These are phyloP conservation scores for Boletus sp. DNA, from an alignment of 1,284 basidiomycete species.

Conservation along the genomic window DNA sequence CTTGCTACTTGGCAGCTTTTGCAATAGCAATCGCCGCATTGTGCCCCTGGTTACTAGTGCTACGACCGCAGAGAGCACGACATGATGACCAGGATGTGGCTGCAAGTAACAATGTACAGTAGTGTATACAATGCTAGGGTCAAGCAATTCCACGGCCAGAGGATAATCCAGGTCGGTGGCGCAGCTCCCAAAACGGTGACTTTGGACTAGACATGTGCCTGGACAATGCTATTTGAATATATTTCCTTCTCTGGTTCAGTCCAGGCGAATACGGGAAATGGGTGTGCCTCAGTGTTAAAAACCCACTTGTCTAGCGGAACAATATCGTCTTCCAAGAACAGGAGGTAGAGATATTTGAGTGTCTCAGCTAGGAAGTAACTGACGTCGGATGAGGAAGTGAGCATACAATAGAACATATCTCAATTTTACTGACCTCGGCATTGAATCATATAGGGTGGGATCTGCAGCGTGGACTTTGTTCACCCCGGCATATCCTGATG, in stretches of 20 bases:
- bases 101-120: not conserved
- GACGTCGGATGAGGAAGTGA: not conserved
- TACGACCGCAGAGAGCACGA: not conserved
- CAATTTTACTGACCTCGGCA: slow-evolving; percentile 56
- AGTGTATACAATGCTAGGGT: not conserved
- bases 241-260: slow-evolving; percentile 42
- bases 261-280: slow-evolving; percentile 73
- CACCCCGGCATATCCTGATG: slow-evolving; percentile 57
- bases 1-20: too few relatives aligned
- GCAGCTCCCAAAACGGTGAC: too few relatives aligned
- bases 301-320: slow-evolving; percentile 72
- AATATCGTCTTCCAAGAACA: slow-evolving; percentile 55
- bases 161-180: not conserved
- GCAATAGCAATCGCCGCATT: not conserved
- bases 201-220: not conserved
- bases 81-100: not conserved
- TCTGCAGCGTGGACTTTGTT: slow-evolving; percentile 42
- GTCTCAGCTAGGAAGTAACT: slow-evolving; percentile 75
- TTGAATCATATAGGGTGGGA: slow-evolving; percentile 44
- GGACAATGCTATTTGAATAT: slow-evolving; percentile 36
- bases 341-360: slow-evolving; percentile 64
- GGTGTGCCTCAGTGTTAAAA: slow-evolving; percentile 85
- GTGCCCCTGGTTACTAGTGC: not conserved
- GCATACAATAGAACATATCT: not conserved
- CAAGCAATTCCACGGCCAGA: not conserved